Evolutionary conservation across 2,329 filamentous ascomycete genomes (phyloP).

Genomic region (Leptographium flavum): DNA sequence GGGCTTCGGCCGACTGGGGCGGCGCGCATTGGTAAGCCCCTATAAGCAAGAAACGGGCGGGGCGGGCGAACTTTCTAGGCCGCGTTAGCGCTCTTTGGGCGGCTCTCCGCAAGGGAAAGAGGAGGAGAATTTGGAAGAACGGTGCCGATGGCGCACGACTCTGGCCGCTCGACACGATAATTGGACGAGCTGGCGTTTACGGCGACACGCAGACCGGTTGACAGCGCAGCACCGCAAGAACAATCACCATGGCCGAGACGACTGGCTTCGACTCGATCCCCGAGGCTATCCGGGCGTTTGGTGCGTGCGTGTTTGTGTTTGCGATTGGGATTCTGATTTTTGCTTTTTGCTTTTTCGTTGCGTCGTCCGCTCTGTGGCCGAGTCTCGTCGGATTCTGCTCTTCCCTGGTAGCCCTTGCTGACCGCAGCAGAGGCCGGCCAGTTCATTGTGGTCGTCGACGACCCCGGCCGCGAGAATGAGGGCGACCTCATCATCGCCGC

Average conservation of each 20-base stretch:
- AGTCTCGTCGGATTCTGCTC: neutral
- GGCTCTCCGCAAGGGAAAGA: too few relatives aligned
- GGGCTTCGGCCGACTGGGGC: neutral
- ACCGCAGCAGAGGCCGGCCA: conserved; percentile 26
- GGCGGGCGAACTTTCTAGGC: neutral
- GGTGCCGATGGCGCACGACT: too few relatives aligned
- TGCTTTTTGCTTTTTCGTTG: too few relatives aligned
- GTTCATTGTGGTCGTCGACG: conserved; percentile 93
- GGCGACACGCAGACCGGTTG: too few relatives aligned
- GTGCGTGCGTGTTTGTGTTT: neutral
- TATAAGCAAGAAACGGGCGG: neutral
- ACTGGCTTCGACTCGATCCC: conserved; percentile 4
- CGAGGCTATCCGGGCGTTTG: conserved; percentile 3
- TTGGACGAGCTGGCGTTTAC: too few relatives aligned
- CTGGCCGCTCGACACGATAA: too few relatives aligned
- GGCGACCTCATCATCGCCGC: conserved; percentile 95
- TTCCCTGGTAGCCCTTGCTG: neutral
- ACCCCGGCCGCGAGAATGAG: conserved; percentile 87
- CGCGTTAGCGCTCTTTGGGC: too few relatives aligned
- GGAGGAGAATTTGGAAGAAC: too few relatives aligned
- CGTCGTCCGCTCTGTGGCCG: too few relatives aligned
- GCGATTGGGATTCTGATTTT: too few relatives aligned
- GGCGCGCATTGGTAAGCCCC: neutral
- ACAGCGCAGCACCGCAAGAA: neutral
- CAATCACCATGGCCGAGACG: conserved; percentile 1